These are phyloP conservation scores for Trichophyton mentagrophytes DNA, from an alignment of 2,329 filamentous ascomycete genomes.

Conservation along the genomic window DNA sequence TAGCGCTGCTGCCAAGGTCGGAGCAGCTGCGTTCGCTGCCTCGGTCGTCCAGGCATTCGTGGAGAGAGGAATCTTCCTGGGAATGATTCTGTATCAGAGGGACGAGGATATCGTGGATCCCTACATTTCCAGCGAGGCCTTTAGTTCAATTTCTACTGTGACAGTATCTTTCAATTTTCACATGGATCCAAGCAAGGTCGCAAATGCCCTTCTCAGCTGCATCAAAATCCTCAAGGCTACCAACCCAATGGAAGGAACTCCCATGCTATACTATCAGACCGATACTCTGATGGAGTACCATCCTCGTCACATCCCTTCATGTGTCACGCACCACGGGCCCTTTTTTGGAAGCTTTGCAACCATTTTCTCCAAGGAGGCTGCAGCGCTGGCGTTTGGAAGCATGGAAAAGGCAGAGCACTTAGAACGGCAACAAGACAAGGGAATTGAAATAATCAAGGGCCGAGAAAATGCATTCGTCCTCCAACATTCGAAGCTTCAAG, in stretches of 20 bases:
- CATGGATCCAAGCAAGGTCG: not conserved
- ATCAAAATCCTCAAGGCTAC: not conserved
- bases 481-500: not conserved
- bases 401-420: slow-evolving; percentile 1
- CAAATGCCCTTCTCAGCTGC: not conserved
- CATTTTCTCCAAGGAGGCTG: not conserved
- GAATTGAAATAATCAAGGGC: not conserved
- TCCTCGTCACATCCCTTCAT: not conserved
- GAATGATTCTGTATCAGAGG: not conserved
- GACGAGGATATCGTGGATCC: not conserved
- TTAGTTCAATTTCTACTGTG: not conserved
- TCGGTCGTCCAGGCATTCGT: not conserved
- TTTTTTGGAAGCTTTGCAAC: not conserved
- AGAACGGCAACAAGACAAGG: not conserved
- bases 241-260: not conserved
- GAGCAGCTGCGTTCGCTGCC: not conserved
- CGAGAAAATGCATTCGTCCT: not conserved
- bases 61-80: not conserved
- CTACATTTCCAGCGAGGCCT: not conserved
- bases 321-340: not conserved
- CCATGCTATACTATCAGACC: not conserved
- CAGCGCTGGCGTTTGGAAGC: not conserved
- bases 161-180: not conserved
- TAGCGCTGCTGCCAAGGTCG: not conserved
- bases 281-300: not conserved